phyloP scores from a whole-genome alignment of 2,329 filamentous ascomycete genomes.

The Aureobasidium sp. region DNA sequence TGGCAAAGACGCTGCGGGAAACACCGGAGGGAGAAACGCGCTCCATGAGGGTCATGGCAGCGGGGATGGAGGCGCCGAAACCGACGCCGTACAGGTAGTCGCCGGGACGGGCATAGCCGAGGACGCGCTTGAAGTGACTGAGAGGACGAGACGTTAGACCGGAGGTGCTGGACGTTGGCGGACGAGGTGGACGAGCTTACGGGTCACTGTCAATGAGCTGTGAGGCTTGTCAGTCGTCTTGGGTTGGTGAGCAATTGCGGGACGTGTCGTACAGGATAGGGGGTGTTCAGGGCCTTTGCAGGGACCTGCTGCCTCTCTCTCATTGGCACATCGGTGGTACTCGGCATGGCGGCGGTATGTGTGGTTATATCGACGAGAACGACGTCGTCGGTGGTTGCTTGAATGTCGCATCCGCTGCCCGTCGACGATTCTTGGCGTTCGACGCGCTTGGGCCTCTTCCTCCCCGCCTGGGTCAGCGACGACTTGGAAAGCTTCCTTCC shows the following conservation, averaged over 20 bases:
- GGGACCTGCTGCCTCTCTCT: conserved; percentile 39
- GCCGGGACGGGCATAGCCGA: conserved; percentile 75
- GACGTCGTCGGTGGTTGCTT: conserved; percentile 9
- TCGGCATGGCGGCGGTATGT: conserved; percentile 14
- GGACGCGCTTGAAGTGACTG: conserved; percentile 85
- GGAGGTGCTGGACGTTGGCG: conserved; percentile 14
- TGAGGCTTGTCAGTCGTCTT: conserved; percentile 21
- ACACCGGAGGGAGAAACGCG: conserved; percentile 77
- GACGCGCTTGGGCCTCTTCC: neutral
- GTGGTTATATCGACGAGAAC: neutral
- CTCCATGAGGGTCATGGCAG: conserved; percentile 72
- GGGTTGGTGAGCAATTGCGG: conserved; percentile 11
- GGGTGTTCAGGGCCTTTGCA: conserved; percentile 71
- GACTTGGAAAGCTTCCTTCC: neutral
- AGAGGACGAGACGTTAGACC: conserved; percentile 19
- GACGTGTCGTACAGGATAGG: conserved; percentile 69
- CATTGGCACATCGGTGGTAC: conserved; percentile 14
- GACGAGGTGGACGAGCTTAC: conserved; percentile 50
- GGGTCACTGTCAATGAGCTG: conserved; percentile 99
- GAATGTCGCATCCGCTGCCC: conserved; percentile 9
- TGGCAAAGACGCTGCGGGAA: conserved; percentile 72
- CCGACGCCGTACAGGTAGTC: conserved; percentile 70
- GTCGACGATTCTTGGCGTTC: neutral
- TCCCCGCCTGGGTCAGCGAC: neutral
- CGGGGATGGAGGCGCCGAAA: conserved; percentile 65